phyloP scores from a whole-genome alignment of 176 grass and related monocot species.

The Metroxylon sagu region DNA sequence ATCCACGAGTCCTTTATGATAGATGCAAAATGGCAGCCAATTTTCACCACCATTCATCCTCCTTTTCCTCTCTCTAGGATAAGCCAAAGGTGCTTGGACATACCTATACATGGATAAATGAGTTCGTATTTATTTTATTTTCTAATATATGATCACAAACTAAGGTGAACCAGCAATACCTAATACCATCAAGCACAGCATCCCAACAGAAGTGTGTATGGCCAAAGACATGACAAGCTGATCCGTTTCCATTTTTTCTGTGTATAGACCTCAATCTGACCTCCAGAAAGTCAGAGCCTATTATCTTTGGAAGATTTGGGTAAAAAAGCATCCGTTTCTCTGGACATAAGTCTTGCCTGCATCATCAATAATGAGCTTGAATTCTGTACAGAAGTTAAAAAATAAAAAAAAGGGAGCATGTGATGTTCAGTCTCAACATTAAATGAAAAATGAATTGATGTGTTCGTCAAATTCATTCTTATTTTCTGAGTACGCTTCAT shows the following conservation, averaged over 20 bases:
- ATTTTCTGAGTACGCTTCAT: no score
- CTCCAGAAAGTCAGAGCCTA: conserved; percentile 79
- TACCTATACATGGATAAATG: conserved; percentile 36
- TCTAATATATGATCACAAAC: not conserved
- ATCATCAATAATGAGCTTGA: no score
- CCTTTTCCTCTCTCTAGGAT: conserved; percentile 74
- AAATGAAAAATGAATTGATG: no score
- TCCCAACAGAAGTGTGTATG: conserved; percentile 99
- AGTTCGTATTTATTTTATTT: not conserved
- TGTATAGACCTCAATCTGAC: conserved; percentile 73
- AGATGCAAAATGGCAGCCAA: conserved; percentile 89
- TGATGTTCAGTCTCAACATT: no score
- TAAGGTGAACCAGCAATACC: conserved; percentile 25
- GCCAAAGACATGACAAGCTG: conserved; percentile 83
- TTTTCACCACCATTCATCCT: conserved; percentile 58
- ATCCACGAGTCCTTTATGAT: conserved; percentile 57
- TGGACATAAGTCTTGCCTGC: conserved; percentile 89
- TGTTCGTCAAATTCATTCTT: no score
- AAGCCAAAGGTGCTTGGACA: conserved; percentile 81
- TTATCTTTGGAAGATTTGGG: conserved; percentile 83
- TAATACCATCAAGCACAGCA: conserved; percentile 62
- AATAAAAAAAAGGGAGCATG: no score
- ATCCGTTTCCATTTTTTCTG: conserved; percentile 19
- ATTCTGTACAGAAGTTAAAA: no score
- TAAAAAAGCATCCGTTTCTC: conserved; percentile 99